Evolutionary conservation across 352 stramenopile genomes (phyloP).

Genomic region (Globisporangium nodosum): DNA sequence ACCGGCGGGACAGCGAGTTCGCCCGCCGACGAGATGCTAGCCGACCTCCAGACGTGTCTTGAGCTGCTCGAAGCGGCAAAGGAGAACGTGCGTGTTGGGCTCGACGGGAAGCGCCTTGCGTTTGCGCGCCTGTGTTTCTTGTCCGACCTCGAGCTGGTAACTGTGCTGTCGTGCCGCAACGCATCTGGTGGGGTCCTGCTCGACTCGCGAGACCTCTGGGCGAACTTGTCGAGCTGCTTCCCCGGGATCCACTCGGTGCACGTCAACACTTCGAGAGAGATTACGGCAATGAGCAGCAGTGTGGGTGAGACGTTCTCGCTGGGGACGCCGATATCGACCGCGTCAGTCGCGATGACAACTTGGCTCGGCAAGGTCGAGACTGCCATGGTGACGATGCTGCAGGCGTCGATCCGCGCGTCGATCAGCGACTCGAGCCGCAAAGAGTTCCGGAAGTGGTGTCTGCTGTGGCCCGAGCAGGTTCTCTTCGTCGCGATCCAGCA

Average conservation of each 20-base stretch:
- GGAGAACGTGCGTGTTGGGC: conserved; percentile 31
- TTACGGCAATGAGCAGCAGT: conserved; percentile 47
- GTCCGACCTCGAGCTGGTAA: conserved; percentile 51
- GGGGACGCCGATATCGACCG: conserved; percentile 43
- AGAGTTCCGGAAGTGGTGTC: conserved; percentile 80
- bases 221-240: conserved; percentile 47
- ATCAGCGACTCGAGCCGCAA: conserved; percentile 61
- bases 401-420: conserved; percentile 57
- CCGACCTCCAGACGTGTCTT: conserved; percentile 29
- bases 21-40: conserved; percentile 15
- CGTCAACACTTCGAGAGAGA: conserved; percentile 42
- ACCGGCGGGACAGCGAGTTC: neutral
- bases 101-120: conserved; percentile 42
- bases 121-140: conserved; percentile 74
- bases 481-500: conserved; percentile 45
- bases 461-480: conserved; percentile 75
- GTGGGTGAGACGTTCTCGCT: conserved; percentile 52
- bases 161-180: conserved; percentile 24
- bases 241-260: conserved; percentile 43
- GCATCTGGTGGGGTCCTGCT: conserved; percentile 1
- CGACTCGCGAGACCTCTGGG: conserved; percentile 30
- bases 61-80: conserved; percentile 40
- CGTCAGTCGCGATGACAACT: conserved; percentile 21
- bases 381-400: conserved; percentile 54
- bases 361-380: conserved; percentile 68